Percentiles rank a stretch among this genome's conserved stretches.
Evolutionary conservation across 768 basidiomycete species (phyloP).

Genomic region (Coprinopsis cinerea): DNA sequence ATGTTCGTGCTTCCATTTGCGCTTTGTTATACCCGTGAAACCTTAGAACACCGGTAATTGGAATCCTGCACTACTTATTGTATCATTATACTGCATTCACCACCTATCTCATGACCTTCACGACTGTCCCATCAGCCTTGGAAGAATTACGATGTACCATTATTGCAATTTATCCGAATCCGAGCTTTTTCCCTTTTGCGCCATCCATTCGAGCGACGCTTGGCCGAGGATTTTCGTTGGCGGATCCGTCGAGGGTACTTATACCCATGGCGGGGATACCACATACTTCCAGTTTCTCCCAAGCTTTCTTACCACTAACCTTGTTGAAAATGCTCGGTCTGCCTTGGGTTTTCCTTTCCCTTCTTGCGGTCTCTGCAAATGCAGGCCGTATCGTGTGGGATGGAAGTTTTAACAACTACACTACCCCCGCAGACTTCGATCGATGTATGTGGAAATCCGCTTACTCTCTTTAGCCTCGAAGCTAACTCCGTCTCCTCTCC

Average conservation of each 20-base stretch:
- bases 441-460: constrained; percentile 31
- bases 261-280: neutral
- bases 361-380: constrained; percentile 26
- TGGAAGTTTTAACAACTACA: constrained; percentile 46
- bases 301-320: neutral
- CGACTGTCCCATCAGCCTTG: neutral
- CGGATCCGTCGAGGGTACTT: constrained; percentile 4
- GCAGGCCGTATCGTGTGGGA: constrained; percentile 52
- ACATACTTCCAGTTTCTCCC: neutral
- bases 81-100: constrained; percentile 4
- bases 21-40: constrained; percentile 2
- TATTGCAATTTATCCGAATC: constrained; percentile 24
- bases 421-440: constrained; percentile 44
- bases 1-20: neutral
- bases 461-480: neutral
- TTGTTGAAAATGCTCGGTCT: constrained; percentile 22
- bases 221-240: constrained; percentile 26
- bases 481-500: constrained; percentile 1
- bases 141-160: constrained; percentile 1
- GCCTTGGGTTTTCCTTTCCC: constrained; percentile 28
- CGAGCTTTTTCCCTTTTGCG: constrained; percentile 29
- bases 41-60: neutral
- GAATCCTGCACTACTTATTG: neutral
- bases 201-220: constrained; percentile 20
- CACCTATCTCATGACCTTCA: constrained; percentile 9